These are phyloP conservation scores for Pyricularia pennisetigena DNA, from an alignment of 2,329 filamentous ascomycete species.

Conservation along the genomic window DNA sequence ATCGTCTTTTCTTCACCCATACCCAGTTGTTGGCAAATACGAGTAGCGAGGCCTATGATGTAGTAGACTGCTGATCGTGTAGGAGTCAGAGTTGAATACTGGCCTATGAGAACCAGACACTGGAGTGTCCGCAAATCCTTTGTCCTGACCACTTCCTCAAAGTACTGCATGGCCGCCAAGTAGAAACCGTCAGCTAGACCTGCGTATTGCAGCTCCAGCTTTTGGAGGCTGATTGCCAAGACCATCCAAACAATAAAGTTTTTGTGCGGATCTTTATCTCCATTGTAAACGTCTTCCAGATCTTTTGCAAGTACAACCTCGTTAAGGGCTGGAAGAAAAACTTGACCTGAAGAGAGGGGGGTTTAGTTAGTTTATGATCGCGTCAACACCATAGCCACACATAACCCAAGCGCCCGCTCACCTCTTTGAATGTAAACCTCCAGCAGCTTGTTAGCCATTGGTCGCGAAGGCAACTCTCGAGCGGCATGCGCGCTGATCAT, in stretches of 20 bases:
- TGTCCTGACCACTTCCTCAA: slow-evolving; percentile 74
- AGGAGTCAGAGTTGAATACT: slow-evolving; percentile 87
- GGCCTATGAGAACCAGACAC: slow-evolving; percentile 76
- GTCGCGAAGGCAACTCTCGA: slow-evolving; percentile 60
- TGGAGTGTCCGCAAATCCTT: slow-evolving; percentile 80
- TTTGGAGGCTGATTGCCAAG: slow-evolving; percentile 89
- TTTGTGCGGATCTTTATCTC: slow-evolving; percentile 67
- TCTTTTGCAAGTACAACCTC: slow-evolving; percentile 70
- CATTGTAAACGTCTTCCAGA: slow-evolving; percentile 70
- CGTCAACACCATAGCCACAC: neutral
- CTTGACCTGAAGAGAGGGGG: slow-evolving; percentile 51
- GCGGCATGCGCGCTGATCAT: slow-evolving; percentile 81
- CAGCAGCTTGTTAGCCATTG: slow-evolving; percentile 67
- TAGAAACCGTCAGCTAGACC: slow-evolving; percentile 94
- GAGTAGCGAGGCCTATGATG: slow-evolving; percentile 77
- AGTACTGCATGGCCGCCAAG: slow-evolving; percentile 72
- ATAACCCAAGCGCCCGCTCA: slow-evolving; percentile 24
- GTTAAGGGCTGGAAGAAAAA: slow-evolving; percentile 80
- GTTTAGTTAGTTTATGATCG: slow-evolving; percentile 9
- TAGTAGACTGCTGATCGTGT: slow-evolving; percentile 91
- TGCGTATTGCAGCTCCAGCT: slow-evolving; percentile 81
- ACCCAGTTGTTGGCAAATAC: slow-evolving; percentile 81
- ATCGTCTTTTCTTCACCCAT: slow-evolving; percentile 86
- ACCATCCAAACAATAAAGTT: slow-evolving; percentile 88
- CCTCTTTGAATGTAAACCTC: slow-evolving; percentile 82